Base-by-base conservation (phyloP, 768 basidiomycete species). In the Punctularia strigosozonata region DNA sequence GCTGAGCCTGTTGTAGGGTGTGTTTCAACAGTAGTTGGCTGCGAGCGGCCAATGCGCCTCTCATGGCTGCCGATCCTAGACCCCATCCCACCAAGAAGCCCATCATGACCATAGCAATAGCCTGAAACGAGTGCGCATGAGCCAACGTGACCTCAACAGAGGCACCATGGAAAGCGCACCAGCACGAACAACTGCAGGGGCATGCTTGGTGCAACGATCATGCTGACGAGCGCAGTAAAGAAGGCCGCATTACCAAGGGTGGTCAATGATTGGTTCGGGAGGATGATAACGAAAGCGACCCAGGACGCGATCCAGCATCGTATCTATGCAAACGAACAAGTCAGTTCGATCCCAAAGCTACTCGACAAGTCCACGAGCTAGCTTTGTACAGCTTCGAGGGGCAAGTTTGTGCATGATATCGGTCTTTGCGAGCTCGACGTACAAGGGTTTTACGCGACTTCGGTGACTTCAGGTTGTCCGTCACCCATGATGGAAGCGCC, bases 31-130 rank as follows among this genome's bases (percentile, higher is more conserved):
- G 42, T 0, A 52, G 51, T 42, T 62, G 50, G 38, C 57, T 49
- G 7, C 66, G 56, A 1, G 63, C 64, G 4, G 61, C 52, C 1
- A 69, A 48, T 0, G 64, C 65, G 0, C 69, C 66, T 4, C 63
- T 63, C 73, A 77, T 76, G 0, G 64, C 71, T 0, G 69, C 73
- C 7, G 61, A 57, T 1, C 73, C 71, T 45, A 72, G 59, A 0
- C 65, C 75, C 75, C 75, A 78, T 10, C 73, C 73, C 1, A 71
- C 30, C 2, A 61, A 55, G 32, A 69, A 46, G 1, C 74, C 74
- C 5, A 74, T 13, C 19, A 70, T 43, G 26, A 77, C 45, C 0
- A 66, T 73, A n/a, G 62, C 50, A 2, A 66, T 47, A 5, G 54
- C 48, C 66, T 68, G 21, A 19, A 20, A 6, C 6, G 28, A 15